Evolutionary conservation across 352 stramenopile genomes (phyloP).

Genomic region (Thraustotheca clavata): DNA sequence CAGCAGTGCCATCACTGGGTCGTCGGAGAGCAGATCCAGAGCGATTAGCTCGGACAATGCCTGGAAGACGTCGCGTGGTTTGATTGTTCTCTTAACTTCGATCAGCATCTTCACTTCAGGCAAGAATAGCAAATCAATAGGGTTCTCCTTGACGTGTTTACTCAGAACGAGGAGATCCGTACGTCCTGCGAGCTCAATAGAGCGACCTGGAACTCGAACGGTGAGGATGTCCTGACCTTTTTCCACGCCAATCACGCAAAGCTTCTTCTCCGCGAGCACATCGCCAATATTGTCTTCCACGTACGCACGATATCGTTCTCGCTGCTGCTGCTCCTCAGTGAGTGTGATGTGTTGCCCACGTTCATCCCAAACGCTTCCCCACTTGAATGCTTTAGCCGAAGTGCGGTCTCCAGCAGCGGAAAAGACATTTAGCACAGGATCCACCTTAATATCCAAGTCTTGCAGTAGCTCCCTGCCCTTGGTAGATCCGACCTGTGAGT

Average conservation of each 20-base stretch:
- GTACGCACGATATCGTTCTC: constrained; percentile 27
- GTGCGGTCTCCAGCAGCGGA: constrained; percentile 16
- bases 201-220: constrained; percentile 25
- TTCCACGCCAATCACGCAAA: constrained; percentile 35
- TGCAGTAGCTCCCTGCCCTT: constrained; percentile 25
- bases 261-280: constrained; percentile 27
- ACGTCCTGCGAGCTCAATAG: constrained; percentile 31
- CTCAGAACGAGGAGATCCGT: constrained; percentile 38
- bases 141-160: constrained; percentile 22
- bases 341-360: constrained; percentile 20
- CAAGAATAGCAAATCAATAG: constrained; percentile 23
- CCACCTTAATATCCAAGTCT: constrained; percentile 26
- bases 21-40: constrained; percentile 30
- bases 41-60: constrained; percentile 36
- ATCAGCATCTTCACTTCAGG: constrained; percentile 38
- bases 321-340: constrained; percentile 29
- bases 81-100: constrained; percentile 35
- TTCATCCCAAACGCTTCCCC: constrained; percentile 20
- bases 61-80: constrained; percentile 27
- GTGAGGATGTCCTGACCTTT: constrained; percentile 27
- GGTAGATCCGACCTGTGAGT: constrained; percentile 25
- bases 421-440: constrained; percentile 14
- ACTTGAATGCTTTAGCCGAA: constrained; percentile 26
- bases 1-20: constrained; percentile 37
- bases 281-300: constrained; percentile 32